Conservation (phyloP, 2,329 filamentous ascomycete species). For the Domatiomyces catenatus region DNA sequence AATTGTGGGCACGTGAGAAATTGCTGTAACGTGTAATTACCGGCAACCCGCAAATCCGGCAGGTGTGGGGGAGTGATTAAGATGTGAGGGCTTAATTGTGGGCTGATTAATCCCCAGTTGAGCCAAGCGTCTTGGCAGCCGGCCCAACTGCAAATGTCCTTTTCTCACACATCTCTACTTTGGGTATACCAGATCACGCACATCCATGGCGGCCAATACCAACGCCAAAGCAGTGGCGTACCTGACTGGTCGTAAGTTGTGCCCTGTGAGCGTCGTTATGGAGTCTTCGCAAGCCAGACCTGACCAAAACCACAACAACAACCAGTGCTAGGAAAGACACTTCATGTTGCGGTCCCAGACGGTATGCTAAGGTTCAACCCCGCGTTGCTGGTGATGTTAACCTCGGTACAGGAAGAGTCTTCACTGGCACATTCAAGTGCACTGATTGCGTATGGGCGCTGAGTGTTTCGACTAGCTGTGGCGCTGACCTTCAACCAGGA, state of each 20-base stretch:
- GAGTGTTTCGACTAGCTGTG: not conserved
- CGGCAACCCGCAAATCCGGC: no score
- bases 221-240: not conserved
- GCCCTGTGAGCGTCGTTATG: not conserved
- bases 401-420: constrained; percentile 52
- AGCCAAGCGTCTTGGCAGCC: not conserved
- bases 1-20: no score
- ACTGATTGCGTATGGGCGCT: constrained; percentile 58
- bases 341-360: constrained; percentile 15
- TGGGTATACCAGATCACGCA: not conserved
- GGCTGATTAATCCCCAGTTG: not conserved
- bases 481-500: constrained; percentile 40
- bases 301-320: constrained; percentile 4
- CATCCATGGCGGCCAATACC: not conserved
- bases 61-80: not conserved
- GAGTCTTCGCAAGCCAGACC: not conserved
- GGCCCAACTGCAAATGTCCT: not conserved
- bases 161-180: not conserved
- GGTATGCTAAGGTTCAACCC: constrained; percentile 1
- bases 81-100: no score
- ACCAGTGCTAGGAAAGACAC: constrained; percentile 13
- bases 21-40: no score
- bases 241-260: not conserved
- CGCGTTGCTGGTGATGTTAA: not conserved
- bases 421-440: constrained; percentile 83